Evolutionary conservation across 768 basidiomycete genomes (phyloP), one percentile per base, ranked within the genome.

Genomic region (Austroboletus festivus): DNA sequence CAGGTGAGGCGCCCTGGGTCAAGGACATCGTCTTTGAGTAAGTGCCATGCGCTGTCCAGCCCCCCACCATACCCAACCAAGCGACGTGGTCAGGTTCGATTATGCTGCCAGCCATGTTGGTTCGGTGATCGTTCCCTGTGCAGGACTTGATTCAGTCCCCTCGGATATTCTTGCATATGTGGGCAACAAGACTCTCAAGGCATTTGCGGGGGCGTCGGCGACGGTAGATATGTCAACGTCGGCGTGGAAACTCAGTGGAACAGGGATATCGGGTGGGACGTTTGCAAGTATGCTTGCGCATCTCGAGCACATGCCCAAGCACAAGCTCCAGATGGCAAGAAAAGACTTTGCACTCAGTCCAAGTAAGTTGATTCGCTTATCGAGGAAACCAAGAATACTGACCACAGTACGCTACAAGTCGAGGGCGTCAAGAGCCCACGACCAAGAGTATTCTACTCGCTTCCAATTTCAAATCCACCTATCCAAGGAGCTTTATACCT

Each of bases 81-180:
- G 47, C 38, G 54, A 58, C 47, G 31, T 49, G 41, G 33, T 16
- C 50, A 91, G 87, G 50, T 85, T 80, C 58, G 83, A 93, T 64
- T 86, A 79, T 55, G 63, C 74, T 11, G 93, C 93, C 0, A 80
- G 75, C 10, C 80, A 83, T 59, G 82, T 79, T 2, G 78, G 80
- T 38, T 74, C 89, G 5, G 78, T 89, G 53, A 85, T 97, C 54
- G 76, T 96, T 18, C 89, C 89, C 20, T 74, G 82, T 2, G 87
- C 83, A 46, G 92, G 85, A 2, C 76, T 88, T 51, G 89, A 91
- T 62, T 90, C 87, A 2, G 58, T 90, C 23, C 89, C 89, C 3
- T 80, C 84, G 3, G 92, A 96, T 61, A 63, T 86, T 38, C 67
- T 78, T 11, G 78, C 81, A 0, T 85, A 82, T 67, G 68, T 90